Conservation (phyloP, 768 basidiomycete genomes). For the Mycena crocata region DNA sequence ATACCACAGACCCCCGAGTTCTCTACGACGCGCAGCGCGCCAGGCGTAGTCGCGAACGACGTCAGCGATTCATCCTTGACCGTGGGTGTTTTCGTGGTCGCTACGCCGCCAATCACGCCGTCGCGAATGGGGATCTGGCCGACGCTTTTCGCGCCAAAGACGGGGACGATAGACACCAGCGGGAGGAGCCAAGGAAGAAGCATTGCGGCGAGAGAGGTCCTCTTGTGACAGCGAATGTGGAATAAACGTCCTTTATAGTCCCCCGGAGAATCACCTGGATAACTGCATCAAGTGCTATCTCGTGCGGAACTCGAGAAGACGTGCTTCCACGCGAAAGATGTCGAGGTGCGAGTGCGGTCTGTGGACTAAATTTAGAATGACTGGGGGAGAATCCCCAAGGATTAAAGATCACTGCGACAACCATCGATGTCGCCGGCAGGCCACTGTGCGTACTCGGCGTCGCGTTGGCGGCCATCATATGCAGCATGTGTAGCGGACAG, state of each 20-base stretch:
- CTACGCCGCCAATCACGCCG: slow-evolving; percentile 61
- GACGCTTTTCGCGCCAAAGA: slow-evolving; percentile 27
- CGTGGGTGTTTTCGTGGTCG: not conserved
- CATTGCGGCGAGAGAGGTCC: slow-evolving; percentile 21
- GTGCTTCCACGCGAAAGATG: not conserved
- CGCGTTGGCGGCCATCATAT: too few relatives aligned
- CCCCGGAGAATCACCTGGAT: slow-evolving; percentile 11
- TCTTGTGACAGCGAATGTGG: not conserved
- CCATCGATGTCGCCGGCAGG: not conserved
- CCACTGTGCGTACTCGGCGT: too few relatives aligned
- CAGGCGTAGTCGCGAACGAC: slow-evolving; percentile 34
- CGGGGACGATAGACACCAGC: slow-evolving; percentile 17
- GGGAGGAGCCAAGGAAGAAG: slow-evolving; percentile 34
- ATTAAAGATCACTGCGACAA: not conserved
- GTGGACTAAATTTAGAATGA: not conserved
- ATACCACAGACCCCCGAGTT: slow-evolving; percentile 29
- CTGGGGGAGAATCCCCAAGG: not conserved
- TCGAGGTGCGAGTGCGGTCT: not conserved
- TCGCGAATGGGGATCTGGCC: slow-evolving; percentile 61
- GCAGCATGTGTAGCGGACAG: too few relatives aligned
- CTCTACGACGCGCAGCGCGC: slow-evolving; percentile 19
- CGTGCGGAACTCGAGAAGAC: slow-evolving; percentile 8
- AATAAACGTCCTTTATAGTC: slow-evolving; percentile 2
- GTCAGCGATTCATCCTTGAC: slow-evolving; percentile 19
- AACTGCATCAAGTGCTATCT: slow-evolving; percentile 13